These are phyloP conservation scores for Sporothrix mexicana DNA, from an alignment of 2,329 filamentous ascomycete species.

Conservation along the genomic window DNA sequence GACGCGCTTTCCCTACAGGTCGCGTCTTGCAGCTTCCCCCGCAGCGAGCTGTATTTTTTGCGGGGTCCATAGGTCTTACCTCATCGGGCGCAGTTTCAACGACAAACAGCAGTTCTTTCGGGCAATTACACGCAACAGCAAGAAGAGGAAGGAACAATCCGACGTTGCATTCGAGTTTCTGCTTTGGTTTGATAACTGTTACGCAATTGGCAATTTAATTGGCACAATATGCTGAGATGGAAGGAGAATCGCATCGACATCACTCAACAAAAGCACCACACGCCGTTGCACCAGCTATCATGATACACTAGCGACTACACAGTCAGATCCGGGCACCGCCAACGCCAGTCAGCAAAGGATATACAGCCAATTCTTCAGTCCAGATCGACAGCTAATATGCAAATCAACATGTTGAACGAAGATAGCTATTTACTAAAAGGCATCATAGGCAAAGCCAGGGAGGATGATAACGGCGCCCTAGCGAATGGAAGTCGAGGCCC, in stretches of 20 bases:
- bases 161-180: conserved; percentile 8
- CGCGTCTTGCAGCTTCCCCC: conserved; percentile 9
- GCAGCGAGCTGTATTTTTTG: background rate
- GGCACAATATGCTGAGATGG: background rate
- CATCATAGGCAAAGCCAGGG: background rate
- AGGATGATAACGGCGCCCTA: background rate
- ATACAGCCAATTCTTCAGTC: background rate
- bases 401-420: background rate
- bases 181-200: background rate
- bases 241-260: background rate
- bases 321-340: background rate
- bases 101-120: background rate
- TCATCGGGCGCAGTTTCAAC: background rate
- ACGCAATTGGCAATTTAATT: background rate
- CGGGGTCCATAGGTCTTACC: conserved; percentile 22
- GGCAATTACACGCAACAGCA: too few relatives aligned
- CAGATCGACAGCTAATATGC: background rate
- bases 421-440: background rate
- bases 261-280: too few relatives aligned
- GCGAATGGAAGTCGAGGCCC: background rate
- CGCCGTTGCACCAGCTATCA: background rate
- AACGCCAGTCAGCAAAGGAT: background rate
- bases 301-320: background rate
- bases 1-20: conserved; percentile 9
- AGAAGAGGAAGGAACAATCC: background rate